Base-by-base conservation (phyloP, 148 eudicot genomes). In the Fagopyrum esculentum region DNA sequence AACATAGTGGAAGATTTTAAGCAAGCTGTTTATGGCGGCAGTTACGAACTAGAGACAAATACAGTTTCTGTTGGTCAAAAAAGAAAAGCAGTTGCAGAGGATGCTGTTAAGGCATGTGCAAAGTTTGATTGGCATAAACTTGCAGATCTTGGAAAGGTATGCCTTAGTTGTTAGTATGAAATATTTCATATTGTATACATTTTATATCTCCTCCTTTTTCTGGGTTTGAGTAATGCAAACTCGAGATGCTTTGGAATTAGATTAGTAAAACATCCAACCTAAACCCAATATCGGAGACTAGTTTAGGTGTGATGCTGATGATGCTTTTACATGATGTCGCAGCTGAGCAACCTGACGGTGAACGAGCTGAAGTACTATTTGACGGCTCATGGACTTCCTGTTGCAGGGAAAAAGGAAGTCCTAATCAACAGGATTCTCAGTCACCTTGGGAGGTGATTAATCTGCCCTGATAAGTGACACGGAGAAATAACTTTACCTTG, bases 1-100 rank as follows among this genome's bases (percentile, higher is more conserved):
- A 94, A 86, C 79, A 87, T 93, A 52, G 44, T 94, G 75, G 97
- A 94, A 81, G 97, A 92, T 73, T 92, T 94, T 76, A 94, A 89
- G 90, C 76, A 81, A 61, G 86, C 86, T 74, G 86, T 92, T 9
- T 92, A 81, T 75, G 98, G 97, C 56, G 96, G 92, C 50, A 81
- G 82, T 80, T 86, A 85, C 40, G 88, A 85, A 9, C 76, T 72
- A 63, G 88, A 82, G 30, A 89, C 77, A 51, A 73, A 35, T 60
- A 77, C 71, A 6, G 79, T 80, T 63, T 72, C 77, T 19, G 86
- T 88, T 73, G 77, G 97, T 2, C 86, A 69, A 74, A 94, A 94
- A 82, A 85, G 98, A 66, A 94, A 94, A 84, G 90, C 91, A 54
- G 76, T 77, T 59, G 77, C 91, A 80, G 97, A 91, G 4, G 83